Percentiles rank a stretch among this genome's conserved stretches.
phyloP scores from a whole-genome alignment of 371 early-diverging fungal species.

The Lichtheimia ornata region DNA sequence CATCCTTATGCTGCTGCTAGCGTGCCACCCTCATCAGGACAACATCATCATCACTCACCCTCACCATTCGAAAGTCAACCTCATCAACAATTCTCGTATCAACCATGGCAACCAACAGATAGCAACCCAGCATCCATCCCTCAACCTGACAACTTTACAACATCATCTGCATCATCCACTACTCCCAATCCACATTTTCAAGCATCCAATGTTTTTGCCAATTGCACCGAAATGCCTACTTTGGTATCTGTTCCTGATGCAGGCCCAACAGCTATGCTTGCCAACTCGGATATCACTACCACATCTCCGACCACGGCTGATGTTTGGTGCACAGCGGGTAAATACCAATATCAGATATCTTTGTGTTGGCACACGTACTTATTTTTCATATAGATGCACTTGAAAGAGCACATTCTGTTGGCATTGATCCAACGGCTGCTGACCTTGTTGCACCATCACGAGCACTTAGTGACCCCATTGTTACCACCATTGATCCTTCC shows the following conservation, averaged over 20 bases:
- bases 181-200: conserved; percentile 1
- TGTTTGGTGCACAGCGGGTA: conserved; percentile 19
- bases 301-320: conserved; percentile 7
- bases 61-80: conserved; percentile 4
- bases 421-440: not conserved
- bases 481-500: conserved; percentile 26
- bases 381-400: conserved; percentile 4
- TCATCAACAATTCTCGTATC: not conserved
- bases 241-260: conserved; percentile 46
- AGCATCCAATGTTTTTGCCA: not conserved
- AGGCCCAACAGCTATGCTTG: conserved; percentile 43
- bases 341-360: not conserved
- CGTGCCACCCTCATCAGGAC: conserved; percentile 20
- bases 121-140: conserved; percentile 6
- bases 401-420: conserved; percentile 18
- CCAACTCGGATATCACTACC: conserved; percentile 16
- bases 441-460: not conserved
- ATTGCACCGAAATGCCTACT: conserved; percentile 11
- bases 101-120: not conserved
- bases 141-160: conserved; percentile 17
- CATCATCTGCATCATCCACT: conserved; percentile 10
- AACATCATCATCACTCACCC: conserved; percentile 13
- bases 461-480: conserved; percentile 16
- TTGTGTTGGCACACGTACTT: not conserved
- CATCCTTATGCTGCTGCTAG: conserved; percentile 18